A percentile compares a stretch with the other conserved stretches of the same genome.
phyloP scores from a whole-genome alignment of 2,329 filamentous ascomycete genomes.

The Pseudocercospora musae region DNA sequence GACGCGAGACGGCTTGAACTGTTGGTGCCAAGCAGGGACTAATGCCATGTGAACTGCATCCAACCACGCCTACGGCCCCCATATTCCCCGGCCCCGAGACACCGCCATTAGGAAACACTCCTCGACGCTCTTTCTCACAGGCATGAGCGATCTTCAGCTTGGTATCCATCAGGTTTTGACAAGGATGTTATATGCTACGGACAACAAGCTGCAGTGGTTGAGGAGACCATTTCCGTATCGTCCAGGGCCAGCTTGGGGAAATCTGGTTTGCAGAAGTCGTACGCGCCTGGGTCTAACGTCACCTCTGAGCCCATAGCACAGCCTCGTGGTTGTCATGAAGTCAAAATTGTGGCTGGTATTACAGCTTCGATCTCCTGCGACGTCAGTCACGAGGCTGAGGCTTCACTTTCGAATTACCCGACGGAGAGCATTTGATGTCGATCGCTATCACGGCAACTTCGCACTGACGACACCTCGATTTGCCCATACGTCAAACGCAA shows the following conservation, averaged over 20 bases:
- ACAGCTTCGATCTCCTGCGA: background rate
- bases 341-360: background rate
- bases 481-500: background rate
- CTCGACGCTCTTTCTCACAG: background rate
- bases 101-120: background rate
- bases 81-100: background rate
- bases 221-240: background rate
- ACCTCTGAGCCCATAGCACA: background rate
- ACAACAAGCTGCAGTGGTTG: background rate
- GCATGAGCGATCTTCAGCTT: background rate
- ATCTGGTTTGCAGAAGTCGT: background rate
- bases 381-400: background rate
- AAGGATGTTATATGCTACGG: background rate
- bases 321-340: background rate
- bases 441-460: background rate
- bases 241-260: background rate
- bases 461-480: background rate
- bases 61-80: background rate
- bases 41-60: background rate
- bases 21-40: background rate
- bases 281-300: background rate
- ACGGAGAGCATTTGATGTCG: background rate
- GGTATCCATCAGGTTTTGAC: background rate
- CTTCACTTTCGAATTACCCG: background rate
- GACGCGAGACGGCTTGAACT: background rate